A percentile compares a stretch with the other conserved stretches of the same genome.
Conservation (phyloP, 2,329 filamentous ascomycete genomes). For the Penicillium aurantiogriseum region DNA sequence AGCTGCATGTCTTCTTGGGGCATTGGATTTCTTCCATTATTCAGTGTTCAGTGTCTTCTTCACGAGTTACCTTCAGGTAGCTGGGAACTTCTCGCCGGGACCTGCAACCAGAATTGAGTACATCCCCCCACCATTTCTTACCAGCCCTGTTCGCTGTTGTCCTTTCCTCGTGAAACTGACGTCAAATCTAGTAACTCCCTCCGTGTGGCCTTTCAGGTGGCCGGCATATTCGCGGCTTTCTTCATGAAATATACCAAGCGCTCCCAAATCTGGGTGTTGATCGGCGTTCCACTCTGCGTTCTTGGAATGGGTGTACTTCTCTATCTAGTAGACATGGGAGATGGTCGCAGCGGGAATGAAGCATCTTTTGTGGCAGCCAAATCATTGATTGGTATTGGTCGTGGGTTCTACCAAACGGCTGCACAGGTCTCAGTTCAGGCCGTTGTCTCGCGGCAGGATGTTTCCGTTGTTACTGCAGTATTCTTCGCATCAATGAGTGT, state of each 20-base stretch:
- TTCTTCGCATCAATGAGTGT: slow-evolving; percentile 39
- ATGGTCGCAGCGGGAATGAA: slow-evolving; percentile 30
- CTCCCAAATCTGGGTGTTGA: slow-evolving; percentile 34
- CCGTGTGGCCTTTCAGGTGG: slow-evolving; percentile 40
- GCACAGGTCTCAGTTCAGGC: slow-evolving; percentile 40
- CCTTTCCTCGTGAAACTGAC: background rate
- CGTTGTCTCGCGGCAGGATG: slow-evolving; percentile 34
- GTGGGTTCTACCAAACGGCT: slow-evolving; percentile 37
- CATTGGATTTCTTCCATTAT: slow-evolving; percentile 39
- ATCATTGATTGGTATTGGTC: slow-evolving; percentile 34
- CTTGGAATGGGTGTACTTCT: slow-evolving; percentile 36
- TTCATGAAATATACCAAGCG: slow-evolving; percentile 40
- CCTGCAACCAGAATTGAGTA: slow-evolving; percentile 33
- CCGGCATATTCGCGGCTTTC: slow-evolving; percentile 35
- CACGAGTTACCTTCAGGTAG: slow-evolving; percentile 44
- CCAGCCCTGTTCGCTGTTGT: background rate
- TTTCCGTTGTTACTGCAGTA: slow-evolving; percentile 39
- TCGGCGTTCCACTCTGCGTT: slow-evolving; percentile 35
- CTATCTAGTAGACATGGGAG: slow-evolving; percentile 26
- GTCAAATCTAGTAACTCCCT: slow-evolving; percentile 28
- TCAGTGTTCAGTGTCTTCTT: slow-evolving; percentile 44
- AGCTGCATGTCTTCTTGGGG: slow-evolving; percentile 38
- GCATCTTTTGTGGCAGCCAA: slow-evolving; percentile 39
- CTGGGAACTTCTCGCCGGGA: slow-evolving; percentile 37
- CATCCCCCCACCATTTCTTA: background rate